Conservation (phyloP, 169 alveolate species). For the Perkinsus olseni region DNA sequence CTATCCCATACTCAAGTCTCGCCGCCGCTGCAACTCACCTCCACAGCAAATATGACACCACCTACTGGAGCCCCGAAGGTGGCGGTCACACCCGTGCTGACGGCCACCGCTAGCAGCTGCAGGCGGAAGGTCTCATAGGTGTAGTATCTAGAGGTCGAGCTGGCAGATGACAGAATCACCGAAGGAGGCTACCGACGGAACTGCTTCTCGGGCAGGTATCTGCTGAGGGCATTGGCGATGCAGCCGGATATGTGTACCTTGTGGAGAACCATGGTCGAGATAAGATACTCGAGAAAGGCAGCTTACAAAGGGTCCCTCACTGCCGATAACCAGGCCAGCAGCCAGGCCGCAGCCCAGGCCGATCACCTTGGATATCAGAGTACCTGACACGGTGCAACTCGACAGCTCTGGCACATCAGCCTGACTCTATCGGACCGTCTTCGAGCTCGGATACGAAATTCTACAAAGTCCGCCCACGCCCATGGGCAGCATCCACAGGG, state of each 20-base stretch:
- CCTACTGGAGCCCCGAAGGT: conserved; percentile 70
- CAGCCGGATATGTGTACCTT: conserved; percentile 45
- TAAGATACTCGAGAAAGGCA: conserved; percentile 34
- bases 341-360: conserved; percentile 46
- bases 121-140: conserved; percentile 16
- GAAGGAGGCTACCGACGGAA: neutral
- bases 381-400: conserved; percentile 26
- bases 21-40: conserved; percentile 26
- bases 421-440: no score
- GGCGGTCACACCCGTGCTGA: conserved; percentile 63
- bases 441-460: no score
- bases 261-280: conserved; percentile 26
- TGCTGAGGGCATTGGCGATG: conserved; percentile 43
- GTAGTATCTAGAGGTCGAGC: conserved; percentile 31
- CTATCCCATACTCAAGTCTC: neutral
- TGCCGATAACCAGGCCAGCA: conserved; percentile 60
- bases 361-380: conserved; percentile 28
- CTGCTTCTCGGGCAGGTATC: conserved; percentile 11
- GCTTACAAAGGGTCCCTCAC: conserved; percentile 62
- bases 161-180: conserved; percentile 15
- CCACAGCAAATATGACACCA: conserved; percentile 66
- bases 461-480: no score
- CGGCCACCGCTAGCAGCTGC: conserved; percentile 48
- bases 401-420: no score
- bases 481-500: no score